Percentiles rank a stretch among this genome's conserved stretches.
These are phyloP conservation scores for Trichoderma erinaceum DNA, from an alignment of 495 filamentous ascomycete species.

Conservation along the genomic window DNA sequence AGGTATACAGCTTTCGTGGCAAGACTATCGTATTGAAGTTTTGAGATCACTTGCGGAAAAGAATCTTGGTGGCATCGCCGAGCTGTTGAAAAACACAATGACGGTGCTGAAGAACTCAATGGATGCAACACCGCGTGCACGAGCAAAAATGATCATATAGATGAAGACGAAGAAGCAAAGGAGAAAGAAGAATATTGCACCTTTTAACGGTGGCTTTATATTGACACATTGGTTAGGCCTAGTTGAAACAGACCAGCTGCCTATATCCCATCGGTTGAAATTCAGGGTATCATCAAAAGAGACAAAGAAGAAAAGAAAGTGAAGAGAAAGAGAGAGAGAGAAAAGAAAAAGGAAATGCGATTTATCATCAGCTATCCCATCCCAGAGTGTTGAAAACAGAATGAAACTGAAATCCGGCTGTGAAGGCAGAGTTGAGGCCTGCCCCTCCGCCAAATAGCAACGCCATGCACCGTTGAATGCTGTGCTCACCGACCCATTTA, in stretches of 20 bases:
- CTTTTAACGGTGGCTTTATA: conserved; percentile 11
- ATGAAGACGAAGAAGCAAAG: background rate
- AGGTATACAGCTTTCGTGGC: conserved; percentile 62
- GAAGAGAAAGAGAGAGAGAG: background rate
- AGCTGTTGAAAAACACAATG: conserved; percentile 81
- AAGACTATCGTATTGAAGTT: conserved; percentile 69
- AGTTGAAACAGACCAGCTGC: conserved; percentile 13
- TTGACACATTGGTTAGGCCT: background rate
- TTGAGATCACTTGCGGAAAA: conserved; percentile 60
- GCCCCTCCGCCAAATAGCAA: conserved; percentile 7
- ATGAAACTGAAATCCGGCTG: background rate
- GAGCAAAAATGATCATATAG: background rate
- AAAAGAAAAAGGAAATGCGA: background rate
- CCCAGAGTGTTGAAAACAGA: conserved; percentile 9
- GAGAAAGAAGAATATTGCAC: background rate
- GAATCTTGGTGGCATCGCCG: conserved; percentile 59
- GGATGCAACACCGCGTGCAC: conserved; percentile 10
- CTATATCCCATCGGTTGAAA: conserved; percentile 15
- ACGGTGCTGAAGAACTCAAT: conserved; percentile 55
- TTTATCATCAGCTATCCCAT: conserved; percentile 1
- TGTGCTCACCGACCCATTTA: background rate
- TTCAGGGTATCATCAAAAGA: conserved; percentile 16
- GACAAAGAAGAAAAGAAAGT: background rate
- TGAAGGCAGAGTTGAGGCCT: conserved; percentile 16
- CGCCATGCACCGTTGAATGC: conserved; percentile 14